Conservation (phyloP, 148 eudicot genomes). For the Rheum nobile region DNA sequence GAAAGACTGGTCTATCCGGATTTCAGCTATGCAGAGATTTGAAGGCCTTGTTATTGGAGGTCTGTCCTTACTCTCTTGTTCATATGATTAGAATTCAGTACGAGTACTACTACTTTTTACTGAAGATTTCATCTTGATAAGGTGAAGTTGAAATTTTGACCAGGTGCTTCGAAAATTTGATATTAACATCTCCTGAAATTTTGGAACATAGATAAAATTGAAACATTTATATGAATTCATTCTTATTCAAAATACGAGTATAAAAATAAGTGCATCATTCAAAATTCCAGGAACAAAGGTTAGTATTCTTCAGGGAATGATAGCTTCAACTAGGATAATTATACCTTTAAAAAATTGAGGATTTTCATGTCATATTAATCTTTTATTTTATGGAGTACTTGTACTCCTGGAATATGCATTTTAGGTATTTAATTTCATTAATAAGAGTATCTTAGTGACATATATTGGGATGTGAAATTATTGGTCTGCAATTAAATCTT, state of each 20-base stretch:
- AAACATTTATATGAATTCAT: not conserved
- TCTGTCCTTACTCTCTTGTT: conserved; percentile 11
- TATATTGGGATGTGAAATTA: too few species aligned
- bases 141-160: not conserved
- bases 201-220: not conserved
- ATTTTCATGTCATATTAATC: not conserved
- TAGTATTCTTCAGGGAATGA: not conserved
- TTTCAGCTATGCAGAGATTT: conserved; percentile 88
- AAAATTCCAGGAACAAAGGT: not conserved
- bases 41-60: conserved; percentile 98
- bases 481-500: not conserved
- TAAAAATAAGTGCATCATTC: not conserved
- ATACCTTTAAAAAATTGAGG: not conserved
- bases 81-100: not conserved
- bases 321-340: not conserved
- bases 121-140: not conserved
- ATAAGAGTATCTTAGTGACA: not conserved
- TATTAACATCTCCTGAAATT: not conserved
- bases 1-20: conserved; percentile 98
- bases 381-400: not conserved
- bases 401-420: not conserved
- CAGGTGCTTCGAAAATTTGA: not conserved
- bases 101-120: not conserved
- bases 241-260: not conserved
- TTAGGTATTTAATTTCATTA: not conserved